Base-by-base conservation (phyloP, 805 yeast genomes). In the Wickerhamomyces queroliae region DNA sequence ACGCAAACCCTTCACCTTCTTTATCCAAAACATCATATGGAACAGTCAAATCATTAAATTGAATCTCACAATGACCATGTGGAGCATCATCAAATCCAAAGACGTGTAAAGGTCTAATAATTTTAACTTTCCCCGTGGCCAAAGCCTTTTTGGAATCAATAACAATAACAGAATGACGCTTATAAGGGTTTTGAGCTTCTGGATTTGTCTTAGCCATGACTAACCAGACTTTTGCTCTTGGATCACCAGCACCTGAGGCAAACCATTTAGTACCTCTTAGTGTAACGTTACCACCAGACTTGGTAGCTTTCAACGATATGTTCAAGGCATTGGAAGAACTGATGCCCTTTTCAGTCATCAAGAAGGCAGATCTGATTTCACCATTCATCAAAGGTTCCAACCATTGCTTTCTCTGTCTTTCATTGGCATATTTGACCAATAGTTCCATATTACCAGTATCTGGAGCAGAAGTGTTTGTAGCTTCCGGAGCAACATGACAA, bases 181-280 rank as follows among this genome's bases (percentile, higher is more conserved):
- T 53, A 54, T 77, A 75, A 8, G 64, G 62, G 37, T 57, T 48
- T 8, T 42, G 36, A 15, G 47, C 46, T 12, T 45, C 42, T 21
- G 56, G 53, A 22, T 42, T 46, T 3, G 61, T 59, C 29, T 55
- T 35, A 2, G 60, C 62, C 53, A 59, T 51, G 4, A 47, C 36
- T 8, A 59, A 38, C 64, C 64, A 59, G 1, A 62, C 63, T 2
- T 52, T 50, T 55, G 79, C 71, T 39, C 82, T 67, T 20, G 83
- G 83, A 53, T 78, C 84, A 20, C 83, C 83, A 28, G 83, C 83
- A 22, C 84, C 84, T 0, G 83, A 75, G 3, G 83, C 79, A 69
- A 79, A 78, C 85, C 85, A 79, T 54, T 80, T 80, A 39, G 75
- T 67, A 6, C 85, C 85, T 44, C 74, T 74, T 35, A 80, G 47